phyloP scores from a whole-genome alignment of 2,329 filamentous ascomycete species.

The Pezizomycotina sp. region DNA sequence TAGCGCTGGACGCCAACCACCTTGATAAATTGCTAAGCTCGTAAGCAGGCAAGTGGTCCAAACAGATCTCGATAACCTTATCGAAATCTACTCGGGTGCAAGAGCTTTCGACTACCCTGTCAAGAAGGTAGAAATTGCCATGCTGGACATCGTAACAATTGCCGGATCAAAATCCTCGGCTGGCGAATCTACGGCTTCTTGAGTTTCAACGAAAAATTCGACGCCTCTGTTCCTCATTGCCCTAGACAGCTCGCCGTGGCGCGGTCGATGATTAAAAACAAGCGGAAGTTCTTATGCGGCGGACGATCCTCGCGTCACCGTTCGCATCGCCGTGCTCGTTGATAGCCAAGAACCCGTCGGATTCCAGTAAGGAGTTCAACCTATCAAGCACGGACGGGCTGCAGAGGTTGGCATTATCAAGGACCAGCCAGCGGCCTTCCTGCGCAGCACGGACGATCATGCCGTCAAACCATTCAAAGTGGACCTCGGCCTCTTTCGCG shows the following conservation, averaged over 20 bases:
- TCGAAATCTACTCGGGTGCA: constrained; percentile 22
- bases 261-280: constrained; percentile 90
- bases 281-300: constrained; percentile 72
- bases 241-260: constrained; percentile 80
- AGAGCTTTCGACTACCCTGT: constrained; percentile 27
- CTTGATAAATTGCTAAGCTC: constrained; percentile 12
- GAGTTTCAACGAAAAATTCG: constrained; percentile 47
- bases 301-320: constrained; percentile 61
- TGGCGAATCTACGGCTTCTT: not conserved
- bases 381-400: constrained; percentile 87
- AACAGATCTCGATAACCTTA: constrained; percentile 28
- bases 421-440: constrained; percentile 75
- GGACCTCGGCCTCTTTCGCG: no score
- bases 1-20: constrained; percentile 9
- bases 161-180: constrained; percentile 10
- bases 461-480: constrained; percentile 93
- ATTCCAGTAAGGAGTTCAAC: constrained; percentile 84
- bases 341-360: constrained; percentile 70
- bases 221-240: constrained; percentile 93
- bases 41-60: constrained; percentile 34
- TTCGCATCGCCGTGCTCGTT: constrained; percentile 80
- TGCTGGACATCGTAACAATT: constrained; percentile 12
- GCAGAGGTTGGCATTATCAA: constrained; percentile 95
- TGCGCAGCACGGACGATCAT: constrained; percentile 76
- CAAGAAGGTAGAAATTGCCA: constrained; percentile 30